These are phyloP conservation scores for Crithidia bombi DNA, from an alignment of 208 protist species.

Conservation along the genomic window DNA sequence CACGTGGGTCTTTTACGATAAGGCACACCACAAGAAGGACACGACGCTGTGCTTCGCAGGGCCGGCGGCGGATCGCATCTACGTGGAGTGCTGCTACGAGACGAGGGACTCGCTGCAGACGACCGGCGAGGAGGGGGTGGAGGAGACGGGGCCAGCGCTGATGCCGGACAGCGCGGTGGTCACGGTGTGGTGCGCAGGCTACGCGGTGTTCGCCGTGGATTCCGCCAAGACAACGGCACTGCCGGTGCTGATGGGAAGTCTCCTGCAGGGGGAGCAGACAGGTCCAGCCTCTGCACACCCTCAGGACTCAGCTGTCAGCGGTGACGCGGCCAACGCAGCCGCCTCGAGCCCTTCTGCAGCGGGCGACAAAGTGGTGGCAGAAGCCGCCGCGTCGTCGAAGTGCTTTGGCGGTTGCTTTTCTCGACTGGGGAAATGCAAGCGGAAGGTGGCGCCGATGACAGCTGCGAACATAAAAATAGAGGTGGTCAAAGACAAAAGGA, in stretches of 20 bases:
- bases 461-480: constrained; percentile 46
- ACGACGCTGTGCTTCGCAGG: constrained; percentile 45
- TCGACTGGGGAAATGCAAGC: constrained; percentile 16
- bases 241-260: constrained; percentile 49
- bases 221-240: constrained; percentile 38
- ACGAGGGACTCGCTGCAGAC: constrained; percentile 10
- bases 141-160: background rate
- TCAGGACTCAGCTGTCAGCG: too few relatives aligned
- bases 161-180: constrained; percentile 11
- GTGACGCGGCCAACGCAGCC: too few relatives aligned
- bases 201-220: constrained; percentile 42
- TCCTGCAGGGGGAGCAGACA: constrained; percentile 28
- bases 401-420: background rate
- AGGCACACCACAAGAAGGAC: constrained; percentile 24
- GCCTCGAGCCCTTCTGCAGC: too few relatives aligned
- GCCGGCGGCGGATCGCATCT: constrained; percentile 52
- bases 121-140: background rate
- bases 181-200: constrained; percentile 75
- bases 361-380: background rate
- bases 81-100: constrained; percentile 86
- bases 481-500: constrained; percentile 40
- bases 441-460: constrained; percentile 12
- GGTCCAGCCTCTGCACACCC: background rate
- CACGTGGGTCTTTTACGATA: constrained; percentile 67
- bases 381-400: background rate